A percentile compares a stretch with the other conserved stretches of the same genome.
Evolutionary conservation across 352 stramenopile genomes (phyloP).

Genomic region (Phytophthora palmivora): DNA sequence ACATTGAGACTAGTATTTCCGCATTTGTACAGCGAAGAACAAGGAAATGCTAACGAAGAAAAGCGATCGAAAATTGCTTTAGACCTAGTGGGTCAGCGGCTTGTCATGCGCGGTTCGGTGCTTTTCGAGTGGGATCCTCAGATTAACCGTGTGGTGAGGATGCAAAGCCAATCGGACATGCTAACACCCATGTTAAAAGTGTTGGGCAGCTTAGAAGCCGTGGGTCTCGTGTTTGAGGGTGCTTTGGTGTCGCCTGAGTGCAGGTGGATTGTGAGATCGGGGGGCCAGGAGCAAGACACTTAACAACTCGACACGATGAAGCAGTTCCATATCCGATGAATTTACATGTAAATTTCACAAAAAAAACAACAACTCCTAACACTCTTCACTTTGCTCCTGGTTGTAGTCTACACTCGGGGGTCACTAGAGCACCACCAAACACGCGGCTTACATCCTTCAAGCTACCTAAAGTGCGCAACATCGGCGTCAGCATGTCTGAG

Average conservation of each 20-base stretch:
- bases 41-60: neutral
- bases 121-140: neutral
- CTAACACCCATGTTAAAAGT: neutral
- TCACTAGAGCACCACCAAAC: slow-evolving; percentile 8
- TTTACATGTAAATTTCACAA: too few species aligned
- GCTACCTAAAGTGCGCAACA: neutral
- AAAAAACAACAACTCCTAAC: too few species aligned
- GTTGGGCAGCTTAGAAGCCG: neutral
- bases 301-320: too few species aligned
- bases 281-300: too few species aligned
- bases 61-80: neutral
- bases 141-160: neutral
- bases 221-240: neutral
- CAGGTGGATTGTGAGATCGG: too few species aligned
- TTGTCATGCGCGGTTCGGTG: too few species aligned
- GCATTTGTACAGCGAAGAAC: neutral
- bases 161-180: neutral
- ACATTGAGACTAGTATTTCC: neutral
- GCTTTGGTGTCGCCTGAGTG: neutral
- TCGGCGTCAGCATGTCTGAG: slow-evolving; percentile 9
- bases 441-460: neutral
- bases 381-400: neutral
- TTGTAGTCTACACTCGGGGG: neutral
- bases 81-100: too few species aligned
- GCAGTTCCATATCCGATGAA: too few species aligned